Evolutionary conservation across 2,329 filamentous ascomycete genomes (phyloP).

Genomic region (Hypoxylon sp.): DNA sequence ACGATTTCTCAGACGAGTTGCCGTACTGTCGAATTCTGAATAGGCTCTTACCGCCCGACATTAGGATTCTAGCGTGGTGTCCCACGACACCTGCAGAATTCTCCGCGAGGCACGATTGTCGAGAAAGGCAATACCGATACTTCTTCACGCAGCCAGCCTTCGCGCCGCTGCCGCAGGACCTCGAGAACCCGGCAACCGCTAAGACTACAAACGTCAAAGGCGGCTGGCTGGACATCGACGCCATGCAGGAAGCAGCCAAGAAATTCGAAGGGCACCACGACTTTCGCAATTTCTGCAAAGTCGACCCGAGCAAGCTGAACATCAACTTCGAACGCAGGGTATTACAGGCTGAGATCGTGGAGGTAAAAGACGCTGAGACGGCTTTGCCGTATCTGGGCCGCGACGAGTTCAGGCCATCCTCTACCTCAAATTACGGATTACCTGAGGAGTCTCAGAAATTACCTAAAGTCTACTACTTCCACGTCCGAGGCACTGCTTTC

Average conservation of each 20-base stretch:
- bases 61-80: slow-evolving; percentile 93
- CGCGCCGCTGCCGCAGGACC: slow-evolving; percentile 69
- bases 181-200: slow-evolving; percentile 58
- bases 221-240: slow-evolving; percentile 87
- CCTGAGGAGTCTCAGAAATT: slow-evolving; percentile 36
- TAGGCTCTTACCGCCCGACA: slow-evolving; percentile 86
- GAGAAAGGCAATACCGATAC: slow-evolving; percentile 91
- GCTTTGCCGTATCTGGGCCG: slow-evolving; percentile 67
- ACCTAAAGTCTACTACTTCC: slow-evolving; percentile 86
- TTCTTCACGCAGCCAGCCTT: slow-evolving; percentile 98
- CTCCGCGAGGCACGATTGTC: slow-evolving; percentile 91
- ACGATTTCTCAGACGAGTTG: slow-evolving; percentile 83
- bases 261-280: slow-evolving; percentile 87
- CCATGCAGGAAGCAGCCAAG: slow-evolving; percentile 85
- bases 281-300: slow-evolving; percentile 96
- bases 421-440: slow-evolving; percentile 32
- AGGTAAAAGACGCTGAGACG: slow-evolving; percentile 67
- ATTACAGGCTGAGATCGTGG: slow-evolving; percentile 81
- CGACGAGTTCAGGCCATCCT: slow-evolving; percentile 57
- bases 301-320: slow-evolving; percentile 91
- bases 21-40: slow-evolving; percentile 88
- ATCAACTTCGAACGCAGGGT: slow-evolving; percentile 84
- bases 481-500: slow-evolving; percentile 90
- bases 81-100: slow-evolving; percentile 82
- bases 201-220: slow-evolving; percentile 57